Evolutionary conservation across 2,329 filamentous ascomycete genomes (phyloP).

Genomic region (Penicillium crustosum): DNA sequence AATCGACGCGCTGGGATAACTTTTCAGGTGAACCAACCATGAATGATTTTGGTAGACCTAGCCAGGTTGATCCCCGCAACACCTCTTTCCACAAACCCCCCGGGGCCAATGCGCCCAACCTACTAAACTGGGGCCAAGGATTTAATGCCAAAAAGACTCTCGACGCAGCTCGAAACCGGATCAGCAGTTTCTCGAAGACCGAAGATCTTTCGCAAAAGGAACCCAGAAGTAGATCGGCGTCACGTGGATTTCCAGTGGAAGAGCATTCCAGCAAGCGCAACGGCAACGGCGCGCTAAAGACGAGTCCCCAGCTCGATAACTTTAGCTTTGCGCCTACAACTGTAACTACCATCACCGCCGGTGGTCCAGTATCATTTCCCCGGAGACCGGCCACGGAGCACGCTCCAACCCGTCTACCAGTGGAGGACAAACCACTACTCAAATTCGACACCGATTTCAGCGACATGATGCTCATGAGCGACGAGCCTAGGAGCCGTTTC

Average conservation of each 20-base stretch:
- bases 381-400: conserved; percentile 39
- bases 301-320: conserved; percentile 29
- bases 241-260: conserved; percentile 40
- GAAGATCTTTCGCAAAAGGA: conserved; percentile 57
- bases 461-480: conserved; percentile 44
- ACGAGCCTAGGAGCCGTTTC: conserved; percentile 60
- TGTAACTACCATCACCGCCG: conserved; percentile 37
- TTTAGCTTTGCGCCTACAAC: conserved; percentile 30
- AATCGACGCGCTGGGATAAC: conserved; percentile 58
- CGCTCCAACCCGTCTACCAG: conserved; percentile 12
- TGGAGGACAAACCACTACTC: conserved; percentile 18
- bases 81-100: conserved; percentile 30
- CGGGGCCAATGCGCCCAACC: conserved; percentile 29
- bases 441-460: conserved; percentile 35
- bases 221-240: conserved; percentile 57
- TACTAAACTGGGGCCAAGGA: conserved; percentile 38
- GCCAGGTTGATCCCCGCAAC: conserved; percentile 56
- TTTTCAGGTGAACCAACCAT: conserved; percentile 65
- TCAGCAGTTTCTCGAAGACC: conserved; percentile 54
- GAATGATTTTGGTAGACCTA: conserved; percentile 55
- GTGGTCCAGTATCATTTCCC: conserved; percentile 20
- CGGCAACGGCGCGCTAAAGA: conserved; percentile 32
- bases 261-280: conserved; percentile 21
- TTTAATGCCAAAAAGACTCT: conserved; percentile 39
- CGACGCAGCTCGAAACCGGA: conserved; percentile 32